Percentiles rank a stretch among this genome's conserved stretches.
These are phyloP conservation scores for Aspergillus sp. DNA, from an alignment of 2,329 filamentous ascomycete species.

Conservation along the genomic window DNA sequence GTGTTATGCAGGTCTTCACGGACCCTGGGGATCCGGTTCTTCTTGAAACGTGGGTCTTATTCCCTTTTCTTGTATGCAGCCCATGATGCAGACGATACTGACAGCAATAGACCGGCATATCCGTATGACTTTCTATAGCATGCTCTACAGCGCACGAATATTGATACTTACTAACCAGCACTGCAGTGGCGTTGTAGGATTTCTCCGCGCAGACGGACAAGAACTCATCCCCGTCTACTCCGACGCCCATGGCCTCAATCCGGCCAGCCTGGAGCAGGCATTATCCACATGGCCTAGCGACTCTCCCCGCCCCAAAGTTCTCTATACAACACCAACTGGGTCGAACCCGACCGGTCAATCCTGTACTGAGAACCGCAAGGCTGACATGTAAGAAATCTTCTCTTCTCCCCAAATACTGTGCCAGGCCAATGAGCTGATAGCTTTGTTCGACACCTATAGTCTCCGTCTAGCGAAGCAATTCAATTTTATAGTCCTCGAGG, in stretches of 20 bases:
- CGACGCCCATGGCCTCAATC: not conserved
- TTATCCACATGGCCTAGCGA: not conserved
- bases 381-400: not conserved
- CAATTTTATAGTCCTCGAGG: constrained; percentile 2
- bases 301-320: not conserved
- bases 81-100: no score
- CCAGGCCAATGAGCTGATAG: not conserved
- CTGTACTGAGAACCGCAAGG: constrained; percentile 4
- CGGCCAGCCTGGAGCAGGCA: not conserved
- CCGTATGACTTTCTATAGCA: not conserved
- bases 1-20: constrained; percentile 6
- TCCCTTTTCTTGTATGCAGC: no score
- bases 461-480: not conserved
- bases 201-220: constrained; percentile 2
- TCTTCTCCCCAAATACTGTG: not conserved
- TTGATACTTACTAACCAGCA: not conserved
- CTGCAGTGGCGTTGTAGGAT: not conserved
- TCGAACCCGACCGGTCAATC: constrained; percentile 8
- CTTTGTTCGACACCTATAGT: not conserved
- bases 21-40: constrained; percentile 1
- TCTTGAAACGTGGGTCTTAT: not conserved
- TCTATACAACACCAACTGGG: constrained; percentile 7
- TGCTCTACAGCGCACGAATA: not conserved
- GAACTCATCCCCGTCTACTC: not conserved
- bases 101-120: not conserved